These are phyloP conservation scores for Apophysomyces ossiformis DNA, from an alignment of 371 early-diverging fungal species.

Conservation along the genomic window DNA sequence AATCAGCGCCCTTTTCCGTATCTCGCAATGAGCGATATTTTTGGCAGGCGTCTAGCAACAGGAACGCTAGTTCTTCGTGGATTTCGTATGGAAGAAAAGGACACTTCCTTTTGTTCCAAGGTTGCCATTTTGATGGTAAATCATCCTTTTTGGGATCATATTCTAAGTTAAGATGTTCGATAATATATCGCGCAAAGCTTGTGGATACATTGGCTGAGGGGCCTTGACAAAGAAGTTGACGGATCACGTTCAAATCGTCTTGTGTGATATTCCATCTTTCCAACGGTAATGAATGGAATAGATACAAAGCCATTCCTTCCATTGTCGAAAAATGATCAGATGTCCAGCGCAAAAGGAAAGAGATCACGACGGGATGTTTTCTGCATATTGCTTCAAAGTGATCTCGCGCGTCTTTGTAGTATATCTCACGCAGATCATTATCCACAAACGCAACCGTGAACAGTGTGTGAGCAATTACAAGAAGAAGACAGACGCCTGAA, in stretches of 20 bases:
- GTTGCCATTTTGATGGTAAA: conserved; percentile 32
- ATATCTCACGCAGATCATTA: conserved; percentile 39
- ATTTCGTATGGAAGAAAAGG: conserved; percentile 32
- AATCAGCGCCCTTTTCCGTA: conserved; percentile 17
- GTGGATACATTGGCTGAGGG: conserved; percentile 23
- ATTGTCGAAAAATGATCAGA: conserved; percentile 46
- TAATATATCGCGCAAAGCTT: conserved; percentile 48
- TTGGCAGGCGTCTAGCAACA: conserved; percentile 43
- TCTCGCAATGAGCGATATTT: conserved; percentile 39
- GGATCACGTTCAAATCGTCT: conserved; percentile 46
- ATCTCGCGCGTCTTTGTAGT: conserved; percentile 58
- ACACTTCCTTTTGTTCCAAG: conserved; percentile 33
- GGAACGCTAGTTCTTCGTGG: conserved; percentile 49
- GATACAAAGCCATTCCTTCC: conserved; percentile 56
- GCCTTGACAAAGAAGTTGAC: conserved; percentile 37
- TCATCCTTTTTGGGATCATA: conserved; percentile 21
- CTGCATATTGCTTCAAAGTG: conserved; percentile 47
- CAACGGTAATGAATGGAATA: conserved; percentile 56
- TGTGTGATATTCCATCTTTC: conserved; percentile 45
- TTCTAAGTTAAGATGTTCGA: conserved; percentile 53
- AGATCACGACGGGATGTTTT: conserved; percentile 41
- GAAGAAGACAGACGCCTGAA: conserved; percentile 31
- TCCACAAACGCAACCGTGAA: conserved; percentile 56
- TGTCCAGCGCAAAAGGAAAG: conserved; percentile 53
- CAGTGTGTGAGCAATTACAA: conserved; percentile 46